Evolutionary conservation across 305 asterid species (phyloP), one percentile per base, ranked within the genome.

Genomic region (Fraxinus paxiana): DNA sequence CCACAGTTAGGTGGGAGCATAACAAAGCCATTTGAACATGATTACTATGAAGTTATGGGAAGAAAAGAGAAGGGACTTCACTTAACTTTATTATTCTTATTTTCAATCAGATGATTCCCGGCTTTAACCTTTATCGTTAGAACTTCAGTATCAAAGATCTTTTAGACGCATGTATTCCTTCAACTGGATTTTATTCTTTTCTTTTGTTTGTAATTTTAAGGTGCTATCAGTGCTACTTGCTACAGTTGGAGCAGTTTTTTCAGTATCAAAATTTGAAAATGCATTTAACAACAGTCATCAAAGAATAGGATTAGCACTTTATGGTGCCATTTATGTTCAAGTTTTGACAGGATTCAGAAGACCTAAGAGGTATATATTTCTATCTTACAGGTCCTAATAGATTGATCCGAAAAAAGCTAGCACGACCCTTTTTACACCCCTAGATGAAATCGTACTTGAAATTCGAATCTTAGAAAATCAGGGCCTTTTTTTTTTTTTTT

Each of bases 221-320:
- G 92, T 86, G 61, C 35, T 92, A 17, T 76, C 94, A 5, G 91
- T 91, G 84, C 77, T 92, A 15, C 89, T 91, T 70, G 91, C 87
- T 26, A 92, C 97, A 2, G 79, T 83, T 61, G 98, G 90, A 86
- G 97, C 96, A 74, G 88, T 89, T 75, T 18, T 92, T 75, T 94
- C 97, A 8, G 88, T 92, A 61, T 86, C 89, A 86, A 90, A 86
- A 17, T 92, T 94, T 79, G 98, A 92, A 81, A 94, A 94, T 82
- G 76, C 87, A 59, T 94, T 92, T 91, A 85, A 90, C 79, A 94
- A 90, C 80, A 87, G 75, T 70, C 98, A 92, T 87, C 98, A 92
- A 88, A 91, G 94, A 89, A 83, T 94, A 48, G 98, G 97, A 9
- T 84, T 94, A 65, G 97, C 91, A 41, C 94, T 94, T 24, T 94